Conservation (phyloP, 192 early-diverging fungal genomes). For the Coemansia sp. region DNA sequence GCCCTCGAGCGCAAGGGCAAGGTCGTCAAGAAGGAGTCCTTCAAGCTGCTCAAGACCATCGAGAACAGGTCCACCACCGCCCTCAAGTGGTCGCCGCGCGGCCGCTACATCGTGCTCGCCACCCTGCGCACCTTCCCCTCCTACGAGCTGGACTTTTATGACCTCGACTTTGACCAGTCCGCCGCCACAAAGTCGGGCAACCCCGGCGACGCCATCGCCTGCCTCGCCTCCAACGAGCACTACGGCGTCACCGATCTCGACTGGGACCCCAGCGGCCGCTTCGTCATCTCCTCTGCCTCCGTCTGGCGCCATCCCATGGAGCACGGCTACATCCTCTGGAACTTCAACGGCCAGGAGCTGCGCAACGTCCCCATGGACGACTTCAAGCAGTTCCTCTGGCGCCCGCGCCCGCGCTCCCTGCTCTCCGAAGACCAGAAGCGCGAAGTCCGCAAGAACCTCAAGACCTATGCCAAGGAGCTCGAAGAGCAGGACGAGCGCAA, state of each 20-base stretch:
- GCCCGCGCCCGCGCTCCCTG: conserved; percentile 86
- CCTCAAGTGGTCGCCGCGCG: conserved; percentile 95
- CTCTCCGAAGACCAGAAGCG: conserved; percentile 79
- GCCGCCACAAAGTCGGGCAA: conserved; percentile 53
- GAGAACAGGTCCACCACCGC: conserved; percentile 80
- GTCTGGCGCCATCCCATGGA: conserved; percentile 86
- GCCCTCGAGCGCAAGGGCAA: conserved; percentile 76
- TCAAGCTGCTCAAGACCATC: conserved; percentile 82
- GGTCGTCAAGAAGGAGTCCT: conserved; percentile 61
- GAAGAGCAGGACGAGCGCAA: conserved; percentile 86
- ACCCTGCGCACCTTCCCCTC: conserved; percentile 72
- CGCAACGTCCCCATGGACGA: conserved; percentile 70
- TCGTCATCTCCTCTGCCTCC: conserved; percentile 80
- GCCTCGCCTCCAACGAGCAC: conserved; percentile 81
- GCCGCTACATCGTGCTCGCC: conserved; percentile 86
- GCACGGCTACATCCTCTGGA: conserved; percentile 91
- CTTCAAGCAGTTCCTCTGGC: conserved; percentile 95
- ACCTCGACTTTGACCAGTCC: conserved; percentile 76
- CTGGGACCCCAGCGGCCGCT: conserved; percentile 99
- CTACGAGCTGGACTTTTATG: conserved; percentile 92
- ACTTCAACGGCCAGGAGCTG: conserved; percentile 82
- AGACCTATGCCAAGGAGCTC: conserved; percentile 82
- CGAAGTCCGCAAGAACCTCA: conserved; percentile 88
- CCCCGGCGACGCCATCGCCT: conserved; percentile 61
- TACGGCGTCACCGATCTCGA: conserved; percentile 94